Conservation (phyloP, 2,329 filamentous ascomycete species). For the Calycina herbarum region DNA sequence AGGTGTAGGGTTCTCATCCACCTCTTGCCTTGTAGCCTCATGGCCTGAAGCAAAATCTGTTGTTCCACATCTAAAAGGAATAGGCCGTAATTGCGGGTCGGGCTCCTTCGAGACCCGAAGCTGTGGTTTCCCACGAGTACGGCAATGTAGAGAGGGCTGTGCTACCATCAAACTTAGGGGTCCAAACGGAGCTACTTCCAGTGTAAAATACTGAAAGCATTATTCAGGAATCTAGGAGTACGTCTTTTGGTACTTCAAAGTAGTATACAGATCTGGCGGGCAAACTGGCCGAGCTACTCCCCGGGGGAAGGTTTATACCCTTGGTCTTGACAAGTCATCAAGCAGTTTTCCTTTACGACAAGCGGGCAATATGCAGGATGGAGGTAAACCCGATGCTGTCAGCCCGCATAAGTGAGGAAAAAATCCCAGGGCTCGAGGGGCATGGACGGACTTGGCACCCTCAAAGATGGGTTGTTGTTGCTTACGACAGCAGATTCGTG, state of each 20-base stretch:
- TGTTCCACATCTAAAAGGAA: not conserved
- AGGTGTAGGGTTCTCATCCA: not conserved
- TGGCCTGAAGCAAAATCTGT: not conserved
- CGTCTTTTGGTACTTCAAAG: not conserved
- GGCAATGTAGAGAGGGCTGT: slow-evolving; percentile 1
- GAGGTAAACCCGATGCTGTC: slow-evolving; percentile 2
- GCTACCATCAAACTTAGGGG: not conserved
- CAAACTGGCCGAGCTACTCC: not conserved
- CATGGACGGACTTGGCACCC: not conserved
- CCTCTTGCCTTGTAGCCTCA: not conserved
- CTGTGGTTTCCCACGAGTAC: slow-evolving; percentile 2
- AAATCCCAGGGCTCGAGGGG: not conserved
- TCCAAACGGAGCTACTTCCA: not conserved
- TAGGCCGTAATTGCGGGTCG: not conserved
- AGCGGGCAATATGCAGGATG: not conserved
- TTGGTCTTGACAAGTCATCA: not conserved
- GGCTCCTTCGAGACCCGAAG: slow-evolving; percentile 3
- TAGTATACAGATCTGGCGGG: not conserved
- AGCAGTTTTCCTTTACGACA: not conserved
- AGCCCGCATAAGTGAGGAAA: not conserved
- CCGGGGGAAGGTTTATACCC: not conserved
- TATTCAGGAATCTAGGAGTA: not conserved
- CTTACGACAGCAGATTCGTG: slow-evolving; percentile 11
- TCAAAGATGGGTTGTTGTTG: not conserved
- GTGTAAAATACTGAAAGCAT: too few relatives aligned